Evolutionary conservation across 2,329 filamentous ascomycete species (phyloP), one percentile per base, ranked within the genome.

Genomic region (Sarocladium kiliense): DNA sequence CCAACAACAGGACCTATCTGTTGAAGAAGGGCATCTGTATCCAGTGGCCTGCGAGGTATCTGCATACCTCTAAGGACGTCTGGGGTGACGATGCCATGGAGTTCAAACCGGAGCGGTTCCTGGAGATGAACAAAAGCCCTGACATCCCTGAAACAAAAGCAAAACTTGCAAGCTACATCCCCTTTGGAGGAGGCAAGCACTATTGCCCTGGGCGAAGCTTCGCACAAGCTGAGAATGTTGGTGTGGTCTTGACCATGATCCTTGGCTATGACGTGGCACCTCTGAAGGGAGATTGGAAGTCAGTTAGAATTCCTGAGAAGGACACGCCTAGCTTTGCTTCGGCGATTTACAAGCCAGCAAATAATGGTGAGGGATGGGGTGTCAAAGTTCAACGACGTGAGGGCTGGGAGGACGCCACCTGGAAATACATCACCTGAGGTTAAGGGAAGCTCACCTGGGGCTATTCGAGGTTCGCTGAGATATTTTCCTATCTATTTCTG

Each of bases 201-300:
- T 57, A 68, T 0, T 71, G 66, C 41, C 71, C 70, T 0, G 70
- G 70, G 1, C 54, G 68, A 0, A 64, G 67, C 55, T 66, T 72
- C 54, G 70, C 70, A 0, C 66, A 65, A 34, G 61, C 64, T 1
- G 68, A 71, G 60, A 70, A 64, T 14, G 42, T 71, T 1, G 66
- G 65, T 5, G 63, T 71, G 44, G 59, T 64, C 42, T 58, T 60
- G 2, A 53, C 64, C 1, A 21, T 71, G 16, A 37, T 70, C 16
- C 53, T 70, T 3, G 67, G 66, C 1, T 71, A 66, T 36, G 66
- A 71, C 1, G 55, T 70, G 6, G 58, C 58, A 2, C 58, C 62
- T 3, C 19, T 60, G 1, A 59, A 56, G 41, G 58, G 56, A 6
- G 37, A 57, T 34, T 57, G 56, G 56, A 32, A 34, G 9, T 49